phyloP scores from a whole-genome alignment of 306 rosid genomes.

The Rosa multiflora region DNA sequence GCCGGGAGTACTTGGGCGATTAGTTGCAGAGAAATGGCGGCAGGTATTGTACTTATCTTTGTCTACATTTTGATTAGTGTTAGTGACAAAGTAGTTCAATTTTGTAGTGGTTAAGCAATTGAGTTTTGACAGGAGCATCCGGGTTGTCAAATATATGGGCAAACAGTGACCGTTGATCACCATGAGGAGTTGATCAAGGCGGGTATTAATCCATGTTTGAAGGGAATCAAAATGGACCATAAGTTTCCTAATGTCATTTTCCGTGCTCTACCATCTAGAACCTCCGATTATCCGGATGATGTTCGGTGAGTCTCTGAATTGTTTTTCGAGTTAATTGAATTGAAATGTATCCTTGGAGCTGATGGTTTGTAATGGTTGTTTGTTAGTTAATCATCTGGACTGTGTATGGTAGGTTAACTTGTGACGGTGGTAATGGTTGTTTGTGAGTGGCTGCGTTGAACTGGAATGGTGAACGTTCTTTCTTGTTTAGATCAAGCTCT shows the following conservation, averaged over 20 bases:
- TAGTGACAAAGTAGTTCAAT: not conserved
- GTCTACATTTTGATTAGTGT: not conserved
- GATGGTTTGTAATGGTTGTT: too few species aligned
- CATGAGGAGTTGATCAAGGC: conserved; percentile 68
- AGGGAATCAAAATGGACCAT: conserved; percentile 41
- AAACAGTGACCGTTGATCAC: conserved; percentile 72
- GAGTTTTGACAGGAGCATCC: conserved; percentile 56
- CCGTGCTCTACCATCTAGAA: conserved; percentile 84
- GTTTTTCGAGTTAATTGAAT: not conserved
- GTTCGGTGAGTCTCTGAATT: conserved; percentile 50
- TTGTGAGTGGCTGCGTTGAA: conserved; percentile 47
- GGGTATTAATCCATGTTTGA: conserved; percentile 74
- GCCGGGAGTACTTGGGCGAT: conserved; percentile 92
- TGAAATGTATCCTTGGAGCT: not conserved
- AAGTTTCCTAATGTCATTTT: conserved; percentile 75
- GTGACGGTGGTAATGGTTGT: conserved; percentile 24
- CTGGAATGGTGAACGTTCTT: conserved; percentile 88
- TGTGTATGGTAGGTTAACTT: not conserved
- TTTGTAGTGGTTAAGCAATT: not conserved
- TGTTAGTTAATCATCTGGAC: too few species aligned
- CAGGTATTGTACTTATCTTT: conserved; percentile 41
- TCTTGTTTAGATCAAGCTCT: conserved; percentile 87
- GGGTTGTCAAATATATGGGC: conserved; percentile 73
- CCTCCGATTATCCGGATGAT: conserved; percentile 70
- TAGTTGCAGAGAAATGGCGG: conserved; percentile 81